These are phyloP conservation scores for Lolium multiflorum DNA, from an alignment of 176 grass and related monocot species.

Conservation along the genomic window DNA sequence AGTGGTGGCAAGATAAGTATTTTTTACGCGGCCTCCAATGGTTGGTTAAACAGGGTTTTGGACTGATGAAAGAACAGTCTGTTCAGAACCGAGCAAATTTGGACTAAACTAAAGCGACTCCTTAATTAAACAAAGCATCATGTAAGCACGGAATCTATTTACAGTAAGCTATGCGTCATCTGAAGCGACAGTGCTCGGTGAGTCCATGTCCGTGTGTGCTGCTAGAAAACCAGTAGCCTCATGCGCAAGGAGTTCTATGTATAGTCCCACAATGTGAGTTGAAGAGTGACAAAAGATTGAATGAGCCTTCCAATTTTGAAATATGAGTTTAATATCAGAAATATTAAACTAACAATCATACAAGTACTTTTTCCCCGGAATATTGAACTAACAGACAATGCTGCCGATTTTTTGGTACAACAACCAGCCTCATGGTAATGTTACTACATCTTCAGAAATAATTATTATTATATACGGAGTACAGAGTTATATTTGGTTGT, in stretches of 20 bases:
- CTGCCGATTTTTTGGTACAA: background rate
- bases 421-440: too few species aligned
- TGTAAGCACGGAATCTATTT: background rate
- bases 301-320: background rate
- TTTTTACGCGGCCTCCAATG: conserved; percentile 7
- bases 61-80: conserved; percentile 5
- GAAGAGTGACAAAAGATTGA: background rate
- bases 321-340: background rate
- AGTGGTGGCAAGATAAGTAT: conserved; percentile 7
- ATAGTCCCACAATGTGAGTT: background rate
- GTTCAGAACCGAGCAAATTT: conserved; percentile 27
- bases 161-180: background rate
- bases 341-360: background rate
- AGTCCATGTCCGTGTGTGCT: background rate
- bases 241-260: background rate
- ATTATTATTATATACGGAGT: too few species aligned
- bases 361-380: background rate
- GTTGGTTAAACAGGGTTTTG: background rate
- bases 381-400: background rate
- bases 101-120: conserved; percentile 18
- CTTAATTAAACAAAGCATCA: conserved; percentile 16
- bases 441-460: too few species aligned
- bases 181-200: background rate
- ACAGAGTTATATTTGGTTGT: background rate
- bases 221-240: background rate